These are phyloP conservation scores for Gossypium thurberi DNA, from an alignment of 345 rosid species.

Conservation along the genomic window DNA sequence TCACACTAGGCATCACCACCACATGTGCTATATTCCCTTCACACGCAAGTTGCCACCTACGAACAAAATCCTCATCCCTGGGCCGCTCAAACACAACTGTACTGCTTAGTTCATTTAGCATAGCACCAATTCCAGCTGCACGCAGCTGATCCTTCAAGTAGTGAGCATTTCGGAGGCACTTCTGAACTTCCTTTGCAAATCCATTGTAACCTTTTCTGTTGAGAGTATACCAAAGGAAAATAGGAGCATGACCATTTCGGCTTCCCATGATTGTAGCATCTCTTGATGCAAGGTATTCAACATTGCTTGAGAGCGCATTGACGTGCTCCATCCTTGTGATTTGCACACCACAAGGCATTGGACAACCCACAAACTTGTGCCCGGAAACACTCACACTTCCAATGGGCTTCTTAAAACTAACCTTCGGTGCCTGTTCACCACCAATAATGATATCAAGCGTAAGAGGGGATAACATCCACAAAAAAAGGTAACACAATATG, in stretches of 20 bases:
- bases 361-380: constrained; percentile 93
- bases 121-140: constrained; percentile 74
- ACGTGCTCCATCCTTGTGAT: constrained; percentile 77
- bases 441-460: constrained; percentile 14
- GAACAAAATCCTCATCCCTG: constrained; percentile 73
- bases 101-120: constrained; percentile 91
- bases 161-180: constrained; percentile 83
- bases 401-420: constrained; percentile 81
- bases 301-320: constrained; percentile 73
- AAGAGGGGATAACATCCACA: not conserved
- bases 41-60: constrained; percentile 94
- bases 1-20: constrained; percentile 89
- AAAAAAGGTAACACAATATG: not conserved
- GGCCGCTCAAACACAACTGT: constrained; percentile 95
- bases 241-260: constrained; percentile 88
- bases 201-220: constrained; percentile 88
- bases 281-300: constrained; percentile 89
- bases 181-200: constrained; percentile 91
- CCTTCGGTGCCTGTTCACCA: constrained; percentile 74
- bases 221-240: constrained; percentile 93
- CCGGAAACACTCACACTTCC: constrained; percentile 94
- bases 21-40: constrained; percentile 82
- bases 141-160: constrained; percentile 64
- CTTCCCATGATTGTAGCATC: constrained; percentile 99
- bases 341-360: constrained; percentile 98